These are phyloP conservation scores for Fonsecaea multimorphosa DNA, from an alignment of 2,329 filamentous ascomycete species.

Conservation along the genomic window DNA sequence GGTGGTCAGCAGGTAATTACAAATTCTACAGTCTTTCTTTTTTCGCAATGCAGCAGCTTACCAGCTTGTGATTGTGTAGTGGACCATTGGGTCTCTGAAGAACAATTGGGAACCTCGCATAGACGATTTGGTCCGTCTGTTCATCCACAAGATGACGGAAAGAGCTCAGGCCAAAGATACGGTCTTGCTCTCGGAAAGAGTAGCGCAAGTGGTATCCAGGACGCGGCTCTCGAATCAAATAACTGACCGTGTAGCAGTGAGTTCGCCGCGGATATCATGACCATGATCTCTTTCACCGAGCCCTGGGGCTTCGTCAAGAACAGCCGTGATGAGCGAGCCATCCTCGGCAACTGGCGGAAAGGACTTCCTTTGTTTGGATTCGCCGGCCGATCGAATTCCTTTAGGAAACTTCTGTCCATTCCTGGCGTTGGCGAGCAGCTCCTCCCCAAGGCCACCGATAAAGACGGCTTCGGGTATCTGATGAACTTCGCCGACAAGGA, in stretches of 20 bases:
- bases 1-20: neutral
- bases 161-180: neutral
- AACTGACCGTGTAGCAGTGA: constrained; percentile 5
- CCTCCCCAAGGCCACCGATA: neutral
- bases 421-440: neutral
- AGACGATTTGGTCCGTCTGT: constrained; percentile 4
- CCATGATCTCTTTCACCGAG: constrained; percentile 14
- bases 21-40: neutral
- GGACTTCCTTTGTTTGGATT: constrained; percentile 7
- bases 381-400: neutral
- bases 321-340: neutral
- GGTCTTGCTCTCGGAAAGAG: constrained; percentile 3
- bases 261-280: constrained; percentile 14
- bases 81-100: constrained; percentile 11
- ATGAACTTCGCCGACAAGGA: constrained; percentile 8
- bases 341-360: constrained; percentile 9
- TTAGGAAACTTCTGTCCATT: constrained; percentile 4
- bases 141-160: constrained; percentile 9
- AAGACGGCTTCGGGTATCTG: constrained; percentile 7
- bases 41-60: neutral
- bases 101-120: constrained; percentile 14
- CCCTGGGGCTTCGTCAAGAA: constrained; percentile 13
- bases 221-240: too few relatives aligned
- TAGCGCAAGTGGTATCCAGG: neutral
- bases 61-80: neutral